Percentiles rank a stretch among this genome's conserved stretches.
Evolutionary conservation across 2,329 filamentous ascomycete genomes (phyloP).

Genomic region (Aspergillus sp.): DNA sequence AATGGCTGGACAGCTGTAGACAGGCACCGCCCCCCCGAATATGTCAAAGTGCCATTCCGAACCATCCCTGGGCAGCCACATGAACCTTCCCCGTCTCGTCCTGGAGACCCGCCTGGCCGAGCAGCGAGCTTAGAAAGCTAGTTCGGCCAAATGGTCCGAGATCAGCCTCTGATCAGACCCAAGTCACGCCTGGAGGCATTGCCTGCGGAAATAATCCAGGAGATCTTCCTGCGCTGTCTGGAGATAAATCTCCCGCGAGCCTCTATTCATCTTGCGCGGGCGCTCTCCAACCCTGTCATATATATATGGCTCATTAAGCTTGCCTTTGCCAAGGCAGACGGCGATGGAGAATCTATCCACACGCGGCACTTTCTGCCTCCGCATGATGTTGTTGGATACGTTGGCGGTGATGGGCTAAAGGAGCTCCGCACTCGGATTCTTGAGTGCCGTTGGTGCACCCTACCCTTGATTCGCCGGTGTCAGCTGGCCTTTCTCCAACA

Average conservation of each 20-base stretch:
- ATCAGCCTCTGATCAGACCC: background rate
- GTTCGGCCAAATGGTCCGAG: slow-evolving; percentile 7
- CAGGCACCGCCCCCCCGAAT: background rate
- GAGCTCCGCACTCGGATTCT: slow-evolving; percentile 39
- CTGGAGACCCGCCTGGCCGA: slow-evolving; percentile 3
- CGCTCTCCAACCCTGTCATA: slow-evolving; percentile 41
- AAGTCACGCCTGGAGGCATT: slow-evolving; percentile 41
- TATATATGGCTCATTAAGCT: slow-evolving; percentile 46
- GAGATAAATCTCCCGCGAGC: slow-evolving; percentile 49
- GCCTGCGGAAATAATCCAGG: slow-evolving; percentile 51
- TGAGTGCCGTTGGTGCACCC: slow-evolving; percentile 42
- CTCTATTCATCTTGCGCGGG: slow-evolving; percentile 42
- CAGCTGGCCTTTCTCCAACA: slow-evolving; percentile 40
- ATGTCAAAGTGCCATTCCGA: background rate
- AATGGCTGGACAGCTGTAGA: background rate
- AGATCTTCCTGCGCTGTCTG: slow-evolving; percentile 52
- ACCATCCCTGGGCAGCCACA: slow-evolving; percentile 4
- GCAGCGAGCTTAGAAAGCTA: slow-evolving; percentile 2
- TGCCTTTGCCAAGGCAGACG: slow-evolving; percentile 42
- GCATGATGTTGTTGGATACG: slow-evolving; percentile 34
- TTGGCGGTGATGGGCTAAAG: slow-evolving; percentile 24
- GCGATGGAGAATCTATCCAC: slow-evolving; percentile 33
- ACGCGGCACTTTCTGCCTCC: slow-evolving; percentile 40
- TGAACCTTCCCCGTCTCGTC: background rate
- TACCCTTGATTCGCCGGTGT: slow-evolving; percentile 39